These are phyloP conservation scores for Pelargonium myrrhifolium DNA, from an alignment of 441 rosid species.

Conservation along the genomic window DNA sequence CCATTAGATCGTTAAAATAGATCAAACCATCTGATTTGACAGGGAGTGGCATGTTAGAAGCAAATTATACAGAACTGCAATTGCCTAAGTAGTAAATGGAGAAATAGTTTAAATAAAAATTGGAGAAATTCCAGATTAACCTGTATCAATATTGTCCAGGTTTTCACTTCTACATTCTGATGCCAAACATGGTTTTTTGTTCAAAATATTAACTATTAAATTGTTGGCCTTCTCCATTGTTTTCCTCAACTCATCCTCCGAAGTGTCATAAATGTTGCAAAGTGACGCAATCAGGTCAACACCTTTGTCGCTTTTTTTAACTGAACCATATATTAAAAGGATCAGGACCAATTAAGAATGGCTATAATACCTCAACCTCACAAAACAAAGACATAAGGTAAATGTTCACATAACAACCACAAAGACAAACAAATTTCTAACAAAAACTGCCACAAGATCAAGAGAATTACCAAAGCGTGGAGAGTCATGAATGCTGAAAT, in stretches of 20 bases:
- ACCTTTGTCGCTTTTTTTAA: slow-evolving; percentile 59
- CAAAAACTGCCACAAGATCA: slow-evolving; percentile 11
- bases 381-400: slow-evolving; percentile 5
- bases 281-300: slow-evolving; percentile 78
- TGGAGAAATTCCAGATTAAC: slow-evolving; percentile 27
- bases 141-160: slow-evolving; percentile 51
- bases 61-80: slow-evolving; percentile 5
- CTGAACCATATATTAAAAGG: slow-evolving; percentile 36
- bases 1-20: slow-evolving; percentile 77
- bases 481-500: slow-evolving; percentile 53
- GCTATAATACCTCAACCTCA: slow-evolving; percentile 6
- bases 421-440: background rate
- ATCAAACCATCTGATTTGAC: slow-evolving; percentile 65
- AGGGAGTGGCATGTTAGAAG: slow-evolving; percentile 22
- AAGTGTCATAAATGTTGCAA: slow-evolving; percentile 64
- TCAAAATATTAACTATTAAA: slow-evolving; percentile 52
- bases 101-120: background rate
- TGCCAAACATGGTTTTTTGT: slow-evolving; percentile 52
- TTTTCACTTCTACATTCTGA: slow-evolving; percentile 51
- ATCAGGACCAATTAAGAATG: slow-evolving; percentile 10
- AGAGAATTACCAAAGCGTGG: slow-evolving; percentile 63
- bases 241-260: slow-evolving; percentile 70
- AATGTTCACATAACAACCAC: slow-evolving; percentile 3
- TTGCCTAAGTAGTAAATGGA: background rate
- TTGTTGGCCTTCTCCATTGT: slow-evolving; percentile 59